Base-by-base conservation (phyloP, 1,284 basidiomycete genomes). In the Porogramme epimiltina region DNA sequence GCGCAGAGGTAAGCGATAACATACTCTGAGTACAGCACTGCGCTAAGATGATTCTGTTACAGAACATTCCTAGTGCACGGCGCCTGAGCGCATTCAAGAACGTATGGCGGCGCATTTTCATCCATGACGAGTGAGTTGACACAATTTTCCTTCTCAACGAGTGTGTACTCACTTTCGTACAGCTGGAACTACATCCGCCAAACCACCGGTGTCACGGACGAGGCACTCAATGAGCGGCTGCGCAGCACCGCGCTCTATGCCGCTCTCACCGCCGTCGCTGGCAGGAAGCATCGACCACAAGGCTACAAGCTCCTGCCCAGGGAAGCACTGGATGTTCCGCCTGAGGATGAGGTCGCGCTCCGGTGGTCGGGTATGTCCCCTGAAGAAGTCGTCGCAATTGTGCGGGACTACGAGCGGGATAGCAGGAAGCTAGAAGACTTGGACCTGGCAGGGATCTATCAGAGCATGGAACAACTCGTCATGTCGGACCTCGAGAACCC, bases 31-130 rank as follows among this genome's bases (percentile, higher is more conserved):
- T 36, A 23, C 22, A 5, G 9, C 34, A 8, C 28, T 15, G 9
- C 15, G 9, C 28, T 31, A 15, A 22, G 24, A 13, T 42, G 31
- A n/a, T n/a, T n/a, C n/a, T n/a, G n/a, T 19, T 42, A 43, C 52
- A 91, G 85, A 76, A 80, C 51, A 66, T 92, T 2, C 91, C 92
- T 0, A 82, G 85, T 51, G 80, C 80, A 20, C 77, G 95, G 45
- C 80, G 79, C 65, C 64, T 79, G 33, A 82, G 89, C 25, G 86
- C 89, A 2, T 79, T 93, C 62, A 75, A 84, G 38, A 82, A 81
- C 26, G 78, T 92, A 18, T 98, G 95, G 95, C 79, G 94, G 34
- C 77, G 95, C 25, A 82, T 95, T 42, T 95, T 92, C 64, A 77
- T 91, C 39, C 84, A 91, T 48, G 94, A 98, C 66, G 85, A 97